Evolutionary conservation across 2,329 filamentous ascomycete genomes (phyloP).

Genomic region (Fusarium sarcochroum): DNA sequence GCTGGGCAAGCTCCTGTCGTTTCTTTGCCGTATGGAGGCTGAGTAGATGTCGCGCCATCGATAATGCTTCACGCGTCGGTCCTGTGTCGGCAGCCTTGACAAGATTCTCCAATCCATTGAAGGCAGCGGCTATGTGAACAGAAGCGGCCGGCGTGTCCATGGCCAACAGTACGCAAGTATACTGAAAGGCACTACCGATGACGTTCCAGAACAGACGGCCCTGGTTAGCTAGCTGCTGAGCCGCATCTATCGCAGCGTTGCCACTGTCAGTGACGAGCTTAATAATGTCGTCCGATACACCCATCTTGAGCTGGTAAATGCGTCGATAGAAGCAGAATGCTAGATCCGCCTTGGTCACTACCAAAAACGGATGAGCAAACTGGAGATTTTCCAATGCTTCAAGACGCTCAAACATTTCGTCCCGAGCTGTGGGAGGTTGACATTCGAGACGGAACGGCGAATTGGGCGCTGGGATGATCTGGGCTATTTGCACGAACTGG

Average conservation of each 20-base stretch:
- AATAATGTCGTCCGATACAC: slow-evolving; percentile 32
- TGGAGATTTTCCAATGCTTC: slow-evolving; percentile 27
- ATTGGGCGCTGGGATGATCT: slow-evolving; percentile 41
- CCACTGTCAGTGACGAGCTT: slow-evolving; percentile 34
- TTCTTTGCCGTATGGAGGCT: slow-evolving; percentile 36
- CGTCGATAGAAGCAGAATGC: slow-evolving; percentile 46
- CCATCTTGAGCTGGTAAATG: slow-evolving; percentile 41
- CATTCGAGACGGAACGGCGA: slow-evolving; percentile 37
- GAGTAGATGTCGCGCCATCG: slow-evolving; percentile 39
- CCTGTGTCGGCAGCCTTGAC: slow-evolving; percentile 34
- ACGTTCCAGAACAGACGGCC: slow-evolving; percentile 44
- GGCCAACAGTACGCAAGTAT: slow-evolving; percentile 42
- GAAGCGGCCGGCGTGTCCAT: slow-evolving; percentile 37
- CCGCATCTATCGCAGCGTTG: slow-evolving; percentile 34
- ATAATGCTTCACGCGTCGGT: slow-evolving; percentile 40
- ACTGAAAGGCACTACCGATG: slow-evolving; percentile 46
- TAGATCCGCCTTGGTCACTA: slow-evolving; percentile 41
- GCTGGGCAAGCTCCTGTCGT: slow-evolving; percentile 34
- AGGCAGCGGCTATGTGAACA: slow-evolving; percentile 23
- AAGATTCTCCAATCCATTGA: slow-evolving; percentile 38
- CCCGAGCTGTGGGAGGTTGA: slow-evolving; percentile 18
- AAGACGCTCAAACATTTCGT: slow-evolving; percentile 39
- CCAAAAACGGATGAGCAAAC: slow-evolving; percentile 34
- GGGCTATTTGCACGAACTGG: slow-evolving; percentile 39
- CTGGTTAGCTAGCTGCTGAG: slow-evolving; percentile 31